Base-by-base conservation (phyloP, 495 filamentous ascomycete genomes). In the Cercophora sp. region DNA sequence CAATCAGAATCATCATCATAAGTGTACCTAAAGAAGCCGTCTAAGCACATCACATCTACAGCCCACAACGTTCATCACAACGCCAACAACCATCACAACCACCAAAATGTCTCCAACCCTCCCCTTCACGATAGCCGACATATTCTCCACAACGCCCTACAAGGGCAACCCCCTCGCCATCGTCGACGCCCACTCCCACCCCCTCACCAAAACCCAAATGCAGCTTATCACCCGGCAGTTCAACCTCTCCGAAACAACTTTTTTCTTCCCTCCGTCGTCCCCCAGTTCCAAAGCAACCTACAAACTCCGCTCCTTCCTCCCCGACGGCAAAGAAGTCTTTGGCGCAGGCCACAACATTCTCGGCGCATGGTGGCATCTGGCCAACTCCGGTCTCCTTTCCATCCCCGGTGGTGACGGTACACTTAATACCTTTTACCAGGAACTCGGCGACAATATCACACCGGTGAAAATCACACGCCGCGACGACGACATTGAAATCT, bases 201-300 rank as follows among this genome's bases (percentile, higher is more conserved):
- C n/a, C 34, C 51, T 54, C 42, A 54, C 43, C 15, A 43, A 54
- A 32, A 54, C 51, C 23, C 51, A 54, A 27, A 40, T 54, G 51
- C 40, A 54, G 34, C 51, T 54, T 24, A 41, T 54, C 8, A 48
- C 51, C 4, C 51, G 51, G 23, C 51, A 54, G 25, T 54, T 54
- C 25, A 54, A 54, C 42, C 51, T 54, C 34, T 54, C 51, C 42
- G 51, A 54, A 42, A 54, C 51, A 3, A 54, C 51, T 24, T 54
- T 54, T 9, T 54, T 54, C 34, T 48, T 54, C 34, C 43, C 23
- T 24, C 51, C 51, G 20, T 41, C 42, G 9, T 26, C 23, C 10
- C n/a, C 51, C 1, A 27, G 36, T 24, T n/a, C n/a, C n/a, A n/a
- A n/a, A n/a, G 51, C 51, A 22, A 35, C 39, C 35, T 54, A 23